Base-by-base conservation (phyloP, 2,329 filamentous ascomycete species). In the Alternaria arbusti region DNA sequence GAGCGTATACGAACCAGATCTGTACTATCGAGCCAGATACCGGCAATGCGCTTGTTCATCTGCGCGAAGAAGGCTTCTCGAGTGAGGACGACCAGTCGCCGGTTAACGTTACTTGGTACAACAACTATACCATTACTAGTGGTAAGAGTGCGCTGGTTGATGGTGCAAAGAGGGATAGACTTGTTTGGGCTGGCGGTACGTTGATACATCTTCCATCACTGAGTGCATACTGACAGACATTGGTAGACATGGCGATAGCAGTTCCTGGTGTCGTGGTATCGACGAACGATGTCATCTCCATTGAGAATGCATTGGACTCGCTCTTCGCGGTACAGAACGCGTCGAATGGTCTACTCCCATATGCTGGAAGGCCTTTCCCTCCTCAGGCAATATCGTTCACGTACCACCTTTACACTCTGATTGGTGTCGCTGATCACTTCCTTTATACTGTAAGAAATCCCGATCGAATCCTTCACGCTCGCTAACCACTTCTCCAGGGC, bases 91-190 rank as follows among this genome's bases (percentile, higher is more conserved):
- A 76, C 7, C 77, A 72, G 1, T 73, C 76, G 32, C 68, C 68
- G 1, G 70, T 70, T 4, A 77, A 80, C 43, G 73, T 78, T 13
- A 76, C 77, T 2, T 83, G 81, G 81, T 82, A 79, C 28, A 72
- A 76, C 65, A 83, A 82, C 50, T 75, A 71, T 22, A 82, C 82
- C 0, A 81, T 83, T 47, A 76, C 80, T 0, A 79, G 80, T n/a
- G 80, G 80, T 0, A 74, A 67, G 0, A 79, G 76, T 15, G 71
- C 73, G 5, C 65, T 83, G 9, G 78, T 80, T 1, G 87, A 89
- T 71, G 87, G 87, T 13, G 85, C 86, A 1, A 89, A 89, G 71
- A 81, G 87, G 30, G 87, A 89, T 69, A 82, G 86, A 9, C 79
- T 87, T 17, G 84, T 89, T 3, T 90, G 87, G 87, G 84, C 87